A percentile compares a stretch with the other conserved stretches of the same genome.
phyloP scores from a whole-genome alignment of 2,329 filamentous ascomycete genomes.

The Coniochaeta prunicola region DNA sequence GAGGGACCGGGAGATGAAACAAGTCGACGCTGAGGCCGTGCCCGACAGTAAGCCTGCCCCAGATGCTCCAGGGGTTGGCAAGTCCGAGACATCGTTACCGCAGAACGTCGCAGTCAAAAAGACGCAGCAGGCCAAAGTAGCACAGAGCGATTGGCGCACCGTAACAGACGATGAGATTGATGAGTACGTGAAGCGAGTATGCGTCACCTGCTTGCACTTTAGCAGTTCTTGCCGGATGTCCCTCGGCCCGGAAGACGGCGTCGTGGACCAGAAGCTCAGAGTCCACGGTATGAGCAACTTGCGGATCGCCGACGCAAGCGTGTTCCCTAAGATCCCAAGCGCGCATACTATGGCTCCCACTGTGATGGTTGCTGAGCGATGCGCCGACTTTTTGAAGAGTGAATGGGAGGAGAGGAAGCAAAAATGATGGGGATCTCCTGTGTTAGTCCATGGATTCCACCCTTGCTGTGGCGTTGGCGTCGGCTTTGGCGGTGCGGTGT shows the following conservation, averaged over 20 bases:
- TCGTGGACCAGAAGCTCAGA: conserved; percentile 16
- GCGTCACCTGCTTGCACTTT: conserved; percentile 24
- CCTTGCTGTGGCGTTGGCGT: too few relatives aligned
- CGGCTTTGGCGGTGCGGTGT: too few relatives aligned
- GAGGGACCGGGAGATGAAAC: neutral
- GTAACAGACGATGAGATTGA: conserved; percentile 23
- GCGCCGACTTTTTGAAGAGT: conserved; percentile 20
- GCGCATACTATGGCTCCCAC: conserved; percentile 20
- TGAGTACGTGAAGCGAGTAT: conserved; percentile 13
- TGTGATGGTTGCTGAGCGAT: conserved; percentile 23
- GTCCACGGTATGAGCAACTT: conserved; percentile 16
- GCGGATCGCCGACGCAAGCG: conserved; percentile 19
- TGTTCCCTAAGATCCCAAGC: conserved; percentile 20
- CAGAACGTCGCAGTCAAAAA: neutral
- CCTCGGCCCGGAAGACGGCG: conserved; percentile 7
- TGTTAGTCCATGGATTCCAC: too few relatives aligned
- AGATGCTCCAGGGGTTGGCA: neutral
- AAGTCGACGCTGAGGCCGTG: neutral
- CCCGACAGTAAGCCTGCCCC: neutral
- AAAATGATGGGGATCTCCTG: neutral
- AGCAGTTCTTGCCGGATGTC: conserved; percentile 33
- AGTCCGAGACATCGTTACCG: neutral
- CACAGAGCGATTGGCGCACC: conserved; percentile 14
- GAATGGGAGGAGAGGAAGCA: conserved; percentile 5
- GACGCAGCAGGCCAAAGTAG: conserved; percentile 3